phyloP scores from a whole-genome alignment of 2,329 filamentous ascomycete species.

The Colletotrichum neosansevieriae region DNA sequence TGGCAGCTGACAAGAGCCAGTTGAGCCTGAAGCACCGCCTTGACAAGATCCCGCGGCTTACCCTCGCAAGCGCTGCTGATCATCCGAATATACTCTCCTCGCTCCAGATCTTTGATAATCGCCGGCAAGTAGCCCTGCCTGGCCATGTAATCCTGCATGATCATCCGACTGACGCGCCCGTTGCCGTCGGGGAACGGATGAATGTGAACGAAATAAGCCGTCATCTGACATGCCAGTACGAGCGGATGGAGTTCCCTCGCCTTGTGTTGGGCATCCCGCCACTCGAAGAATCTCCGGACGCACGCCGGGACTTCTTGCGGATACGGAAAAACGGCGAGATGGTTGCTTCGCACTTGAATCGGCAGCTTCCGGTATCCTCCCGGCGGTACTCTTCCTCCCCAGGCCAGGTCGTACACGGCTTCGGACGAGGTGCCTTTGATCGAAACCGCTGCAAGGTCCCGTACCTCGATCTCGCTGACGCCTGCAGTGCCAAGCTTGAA shows the following conservation, averaged over 20 bases:
- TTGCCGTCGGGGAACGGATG: constrained; percentile 45
- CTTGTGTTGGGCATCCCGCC: constrained; percentile 39
- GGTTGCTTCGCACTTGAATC: constrained; percentile 41
- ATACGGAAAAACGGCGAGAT: constrained; percentile 43
- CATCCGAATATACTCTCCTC: constrained; percentile 42
- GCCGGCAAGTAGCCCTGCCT: constrained; percentile 43
- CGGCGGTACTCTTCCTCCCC: constrained; percentile 35
- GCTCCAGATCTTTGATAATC: constrained; percentile 39
- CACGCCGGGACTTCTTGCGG: constrained; percentile 42
- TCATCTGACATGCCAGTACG: constrained; percentile 41
- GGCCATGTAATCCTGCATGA: constrained; percentile 44
- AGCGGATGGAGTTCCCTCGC: constrained; percentile 42
- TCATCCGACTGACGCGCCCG: constrained; percentile 41
- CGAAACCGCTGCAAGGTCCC: constrained; percentile 27
- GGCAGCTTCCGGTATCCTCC: constrained; percentile 42
- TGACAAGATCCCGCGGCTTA: constrained; percentile 38
- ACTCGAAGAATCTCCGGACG: constrained; percentile 33
- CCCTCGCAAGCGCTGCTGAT: constrained; percentile 40
- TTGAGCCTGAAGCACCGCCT: constrained; percentile 36
- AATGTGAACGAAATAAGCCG: constrained; percentile 40
- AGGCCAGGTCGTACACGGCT: constrained; percentile 30
- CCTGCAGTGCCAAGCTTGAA: constrained; percentile 35
- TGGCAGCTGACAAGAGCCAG: not conserved
- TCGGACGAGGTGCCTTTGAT: constrained; percentile 39
- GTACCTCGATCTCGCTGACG: constrained; percentile 37